Percentiles rank a stretch among this genome's conserved stretches.
These are phyloP conservation scores for Dendrobium catenatum DNA, from an alignment of 106 monocot species.

Conservation along the genomic window DNA sequence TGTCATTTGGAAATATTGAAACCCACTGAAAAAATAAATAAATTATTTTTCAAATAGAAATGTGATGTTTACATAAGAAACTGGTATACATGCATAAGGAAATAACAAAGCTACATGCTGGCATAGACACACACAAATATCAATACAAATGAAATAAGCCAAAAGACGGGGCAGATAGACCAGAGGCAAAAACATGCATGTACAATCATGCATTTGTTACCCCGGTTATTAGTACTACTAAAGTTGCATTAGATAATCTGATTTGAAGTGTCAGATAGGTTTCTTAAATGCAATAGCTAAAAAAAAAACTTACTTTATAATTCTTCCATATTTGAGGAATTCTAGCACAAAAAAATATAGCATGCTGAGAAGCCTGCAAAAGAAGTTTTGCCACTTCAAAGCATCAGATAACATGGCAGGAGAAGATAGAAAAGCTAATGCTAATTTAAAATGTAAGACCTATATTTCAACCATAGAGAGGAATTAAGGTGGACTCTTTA, in stretches of 20 bases:
- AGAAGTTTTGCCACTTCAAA: conserved; percentile 4
- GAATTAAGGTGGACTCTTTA: not conserved
- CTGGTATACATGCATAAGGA: too few species aligned
- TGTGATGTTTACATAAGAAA: too few species aligned
- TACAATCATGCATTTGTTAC: not conserved
- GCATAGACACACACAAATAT: too few species aligned
- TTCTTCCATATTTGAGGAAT: conserved; percentile 97
- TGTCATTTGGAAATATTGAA: too few species aligned
- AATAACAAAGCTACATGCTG: too few species aligned
- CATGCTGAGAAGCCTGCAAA: conserved; percentile 93
- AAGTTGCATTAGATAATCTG: not conserved
- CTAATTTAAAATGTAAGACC: not conserved
- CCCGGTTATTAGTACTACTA: not conserved
- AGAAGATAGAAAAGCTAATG: not conserved
- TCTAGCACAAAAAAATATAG: conserved; percentile 89
- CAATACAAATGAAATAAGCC: too few species aligned
- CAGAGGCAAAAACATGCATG: not conserved
- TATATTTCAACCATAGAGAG: not conserved
- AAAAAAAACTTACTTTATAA: conserved; percentile 40
- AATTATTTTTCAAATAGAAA: too few species aligned
- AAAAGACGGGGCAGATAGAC: too few species aligned
- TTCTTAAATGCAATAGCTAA: not conserved
- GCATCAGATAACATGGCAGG: not conserved
- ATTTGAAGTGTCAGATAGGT: not conserved
- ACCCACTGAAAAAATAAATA: too few species aligned